Conservation (phyloP, 2,329 filamentous ascomycete genomes). For the Colletotrichum shisoi region DNA sequence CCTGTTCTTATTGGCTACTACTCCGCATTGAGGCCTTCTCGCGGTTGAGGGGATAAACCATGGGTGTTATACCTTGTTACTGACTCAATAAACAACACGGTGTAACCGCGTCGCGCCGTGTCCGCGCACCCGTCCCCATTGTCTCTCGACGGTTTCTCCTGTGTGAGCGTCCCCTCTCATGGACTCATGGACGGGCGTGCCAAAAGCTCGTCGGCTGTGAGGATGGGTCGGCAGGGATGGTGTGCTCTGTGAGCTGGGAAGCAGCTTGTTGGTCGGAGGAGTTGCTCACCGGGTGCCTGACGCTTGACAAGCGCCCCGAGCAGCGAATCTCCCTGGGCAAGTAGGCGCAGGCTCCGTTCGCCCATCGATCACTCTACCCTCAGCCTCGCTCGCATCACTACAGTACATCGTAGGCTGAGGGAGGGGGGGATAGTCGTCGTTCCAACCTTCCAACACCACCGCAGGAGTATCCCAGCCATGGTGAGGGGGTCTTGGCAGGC, state of each 20-base stretch:
- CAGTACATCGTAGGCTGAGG: neutral
- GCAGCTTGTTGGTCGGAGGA: conserved; percentile 13
- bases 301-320: conserved; percentile 10
- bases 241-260: conserved; percentile 12
- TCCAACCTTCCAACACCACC: conserved; percentile 8
- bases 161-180: neutral
- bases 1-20: too few relatives aligned
- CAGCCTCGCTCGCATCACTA: conserved; percentile 11
- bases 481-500: conserved; percentile 3
- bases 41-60: too few relatives aligned
- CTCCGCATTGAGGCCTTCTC: too few relatives aligned
- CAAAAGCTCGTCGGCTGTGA: neutral
- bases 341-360: neutral
- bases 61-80: conserved; percentile 10
- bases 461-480: conserved; percentile 20
- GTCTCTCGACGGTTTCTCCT: neutral
- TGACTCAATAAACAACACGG: conserved; percentile 36
- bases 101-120: conserved; percentile 29
- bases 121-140: conserved; percentile 14
- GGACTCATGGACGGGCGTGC: neutral
- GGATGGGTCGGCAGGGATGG: neutral
- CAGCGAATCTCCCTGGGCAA: conserved; percentile 18
- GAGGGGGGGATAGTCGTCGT: neutral
- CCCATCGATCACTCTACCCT: neutral
- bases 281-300: conserved; percentile 8